Evolutionary conservation across 78 protist genomes (phyloP).

Genomic region (Polysphondylium violaceum): DNA sequence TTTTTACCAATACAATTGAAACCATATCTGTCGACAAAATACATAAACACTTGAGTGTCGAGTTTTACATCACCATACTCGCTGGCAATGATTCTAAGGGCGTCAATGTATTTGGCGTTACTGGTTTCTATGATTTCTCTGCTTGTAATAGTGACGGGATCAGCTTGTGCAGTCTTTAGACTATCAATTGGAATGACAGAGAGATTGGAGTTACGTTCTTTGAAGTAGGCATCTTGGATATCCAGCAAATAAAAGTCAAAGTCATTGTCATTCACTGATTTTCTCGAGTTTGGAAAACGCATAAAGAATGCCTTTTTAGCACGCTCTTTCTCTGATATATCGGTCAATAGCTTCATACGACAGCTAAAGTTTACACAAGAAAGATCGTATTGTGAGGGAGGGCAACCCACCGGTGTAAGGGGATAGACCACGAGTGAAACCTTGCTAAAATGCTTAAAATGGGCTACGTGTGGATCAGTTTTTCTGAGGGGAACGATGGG

Average conservation of each 20-base stretch:
- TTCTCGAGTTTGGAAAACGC: constrained; percentile 19
- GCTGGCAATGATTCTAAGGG: constrained; percentile 3
- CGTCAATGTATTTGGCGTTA: constrained; percentile 6
- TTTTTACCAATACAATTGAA: constrained; percentile 47
- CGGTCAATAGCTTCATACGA: no score
- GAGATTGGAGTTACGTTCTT: constrained; percentile 26
- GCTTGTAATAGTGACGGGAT: constrained; percentile 18
- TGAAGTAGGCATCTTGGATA: constrained; percentile 25
- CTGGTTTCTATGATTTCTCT: constrained; percentile 59
- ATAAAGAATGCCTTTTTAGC: neutral
- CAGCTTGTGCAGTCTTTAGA: neutral
- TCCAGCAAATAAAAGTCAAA: constrained; percentile 18
- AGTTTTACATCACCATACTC: constrained; percentile 65
- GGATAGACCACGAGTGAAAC: constrained; percentile 66
- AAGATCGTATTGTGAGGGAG: constrained; percentile 50
- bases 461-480: constrained; percentile 21
- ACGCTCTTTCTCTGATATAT: neutral
- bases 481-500: constrained; percentile 15
- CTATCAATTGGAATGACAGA: neutral
- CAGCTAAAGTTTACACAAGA: constrained; percentile 48
- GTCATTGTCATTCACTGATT: neutral
- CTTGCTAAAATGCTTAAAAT: constrained; percentile 57
- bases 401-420: constrained; percentile 36
- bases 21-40: constrained; percentile 49
- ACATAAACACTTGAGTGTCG: constrained; percentile 15